Evolutionary conservation across 1,139 yeast species (phyloP).

Genomic region (Candida tunisiensis): DNA sequence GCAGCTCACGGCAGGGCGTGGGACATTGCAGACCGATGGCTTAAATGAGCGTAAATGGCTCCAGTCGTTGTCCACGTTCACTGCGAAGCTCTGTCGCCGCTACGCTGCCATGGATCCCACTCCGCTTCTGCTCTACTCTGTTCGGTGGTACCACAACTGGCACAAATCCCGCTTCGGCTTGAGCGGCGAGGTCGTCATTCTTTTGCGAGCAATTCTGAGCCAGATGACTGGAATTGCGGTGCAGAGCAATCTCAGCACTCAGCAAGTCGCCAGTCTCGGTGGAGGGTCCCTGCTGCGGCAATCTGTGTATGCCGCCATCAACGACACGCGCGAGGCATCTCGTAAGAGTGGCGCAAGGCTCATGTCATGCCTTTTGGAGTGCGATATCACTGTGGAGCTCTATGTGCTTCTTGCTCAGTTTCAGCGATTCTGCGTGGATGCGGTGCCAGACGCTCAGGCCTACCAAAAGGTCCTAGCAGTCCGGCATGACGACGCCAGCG

Average conservation of each 20-base stretch:
- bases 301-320: constrained; percentile 43
- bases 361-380: constrained; percentile 28
- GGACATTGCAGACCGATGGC: constrained; percentile 63
- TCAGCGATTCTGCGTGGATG: constrained; percentile 16
- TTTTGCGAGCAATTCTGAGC: constrained; percentile 50
- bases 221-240: constrained; percentile 77
- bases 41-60: constrained; percentile 75
- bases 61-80: constrained; percentile 27
- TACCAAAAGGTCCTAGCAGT: constrained; percentile 56
- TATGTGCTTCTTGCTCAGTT: constrained; percentile 46
- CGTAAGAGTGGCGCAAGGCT: constrained; percentile 35
- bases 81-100: constrained; percentile 19
- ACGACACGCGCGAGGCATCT: constrained; percentile 26
- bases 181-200: constrained; percentile 49
- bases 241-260: constrained; percentile 42
- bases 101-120: constrained; percentile 18
- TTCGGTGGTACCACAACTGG: constrained; percentile 47
- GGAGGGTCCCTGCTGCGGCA: constrained; percentile 44
- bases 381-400: constrained; percentile 40
- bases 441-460: constrained; percentile 23
- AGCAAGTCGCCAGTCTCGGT: constrained; percentile 51
- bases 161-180: too few species aligned
- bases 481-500: constrained; percentile 53
- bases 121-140: constrained; percentile 35
- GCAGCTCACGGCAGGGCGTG: constrained; percentile 55